These are phyloP conservation scores for Mrakia gelida DNA, from an alignment of 768 basidiomycete genomes.

Conservation along the genomic window DNA sequence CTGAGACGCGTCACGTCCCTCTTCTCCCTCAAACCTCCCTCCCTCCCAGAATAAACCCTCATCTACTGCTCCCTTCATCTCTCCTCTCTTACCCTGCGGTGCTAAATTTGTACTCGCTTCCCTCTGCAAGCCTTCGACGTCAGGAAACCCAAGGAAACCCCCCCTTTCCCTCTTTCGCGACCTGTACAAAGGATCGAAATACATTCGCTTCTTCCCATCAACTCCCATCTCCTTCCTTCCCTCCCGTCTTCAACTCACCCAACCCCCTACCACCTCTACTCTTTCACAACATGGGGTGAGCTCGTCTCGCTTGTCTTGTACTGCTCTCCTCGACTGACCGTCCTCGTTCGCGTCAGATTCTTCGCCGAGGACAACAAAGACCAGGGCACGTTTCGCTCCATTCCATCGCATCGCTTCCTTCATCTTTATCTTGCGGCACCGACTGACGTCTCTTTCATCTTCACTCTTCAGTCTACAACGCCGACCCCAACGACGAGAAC, in stretches of 20 bases:
- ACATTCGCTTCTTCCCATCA: neutral
- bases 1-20: neutral
- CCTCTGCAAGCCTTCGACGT: too few relatives aligned
- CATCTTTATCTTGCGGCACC: too few relatives aligned
- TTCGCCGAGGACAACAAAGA: neutral
- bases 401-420: neutral
- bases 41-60: too few relatives aligned
- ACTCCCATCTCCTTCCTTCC: neutral
- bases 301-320: neutral
- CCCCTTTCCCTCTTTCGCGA: neutral
- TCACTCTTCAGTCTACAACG: neutral
- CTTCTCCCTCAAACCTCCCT: too few relatives aligned
- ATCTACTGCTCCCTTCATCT: too few relatives aligned
- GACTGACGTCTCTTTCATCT: neutral
- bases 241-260: neutral
- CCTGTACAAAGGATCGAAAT: neutral
- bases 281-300: neutral
- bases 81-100: too few relatives aligned
- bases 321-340: neutral
- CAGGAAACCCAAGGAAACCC: too few relatives aligned
- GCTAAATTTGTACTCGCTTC: too few relatives aligned
- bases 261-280: neutral
- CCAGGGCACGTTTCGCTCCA: neutral
- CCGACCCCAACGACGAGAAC: neutral
- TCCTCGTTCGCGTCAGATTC: neutral